phyloP scores from a whole-genome alignment of 2,329 filamentous ascomycete genomes.

The Sporothrix euskadiensis region DNA sequence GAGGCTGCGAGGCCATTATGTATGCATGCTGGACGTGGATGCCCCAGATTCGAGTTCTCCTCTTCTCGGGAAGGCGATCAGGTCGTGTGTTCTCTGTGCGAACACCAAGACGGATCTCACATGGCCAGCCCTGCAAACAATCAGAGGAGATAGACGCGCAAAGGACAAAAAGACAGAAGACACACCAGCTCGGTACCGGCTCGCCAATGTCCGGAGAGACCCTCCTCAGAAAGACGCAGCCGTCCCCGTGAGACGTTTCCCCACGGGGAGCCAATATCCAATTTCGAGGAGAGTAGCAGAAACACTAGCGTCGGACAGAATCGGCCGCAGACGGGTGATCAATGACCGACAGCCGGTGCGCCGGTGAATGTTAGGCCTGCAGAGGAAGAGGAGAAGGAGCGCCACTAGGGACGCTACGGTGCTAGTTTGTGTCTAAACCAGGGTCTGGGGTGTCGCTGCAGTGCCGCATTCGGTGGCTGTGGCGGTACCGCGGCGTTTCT shows the following conservation, averaged over 20 bases:
- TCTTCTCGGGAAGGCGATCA: background rate
- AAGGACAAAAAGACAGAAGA: background rate
- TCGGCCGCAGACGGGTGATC: slow-evolving; percentile 3
- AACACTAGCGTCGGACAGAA: background rate
- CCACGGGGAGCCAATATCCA: background rate
- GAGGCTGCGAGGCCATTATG: slow-evolving; percentile 8
- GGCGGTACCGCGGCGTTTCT: slow-evolving; percentile 8
- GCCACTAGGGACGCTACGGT: background rate
- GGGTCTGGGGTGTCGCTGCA: background rate
- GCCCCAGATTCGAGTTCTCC: background rate
- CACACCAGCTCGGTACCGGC: slow-evolving; percentile 1
- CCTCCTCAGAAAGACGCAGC: background rate
- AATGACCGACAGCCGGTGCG: background rate
- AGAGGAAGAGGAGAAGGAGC: background rate
- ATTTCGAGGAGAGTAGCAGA: background rate
- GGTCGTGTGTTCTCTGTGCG: background rate
- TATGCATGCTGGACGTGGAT: slow-evolving; percentile 13
- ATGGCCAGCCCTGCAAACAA: background rate
- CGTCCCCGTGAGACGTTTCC: background rate
- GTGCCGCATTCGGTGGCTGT: background rate
- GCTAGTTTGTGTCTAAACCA: background rate
- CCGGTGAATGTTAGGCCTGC: background rate
- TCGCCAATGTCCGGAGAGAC: background rate
- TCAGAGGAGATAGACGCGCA: background rate
- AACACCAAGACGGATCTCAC: background rate